These are phyloP conservation scores for Myotisia sp. DNA, from an alignment of 2,329 filamentous ascomycete species.

Conservation along the genomic window DNA sequence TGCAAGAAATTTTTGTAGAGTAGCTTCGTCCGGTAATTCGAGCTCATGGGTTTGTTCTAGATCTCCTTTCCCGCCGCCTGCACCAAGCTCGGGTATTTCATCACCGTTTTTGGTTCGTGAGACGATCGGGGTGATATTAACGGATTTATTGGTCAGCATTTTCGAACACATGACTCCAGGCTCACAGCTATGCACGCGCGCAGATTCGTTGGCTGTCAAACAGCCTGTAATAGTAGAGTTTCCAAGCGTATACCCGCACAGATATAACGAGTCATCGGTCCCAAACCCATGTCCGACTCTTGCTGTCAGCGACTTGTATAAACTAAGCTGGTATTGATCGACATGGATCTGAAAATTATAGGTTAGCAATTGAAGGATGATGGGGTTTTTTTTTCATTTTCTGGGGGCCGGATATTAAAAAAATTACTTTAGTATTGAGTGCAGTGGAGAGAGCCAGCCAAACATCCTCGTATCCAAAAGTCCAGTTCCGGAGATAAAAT, in stretches of 20 bases:
- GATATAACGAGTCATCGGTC: slow-evolving; percentile 47
- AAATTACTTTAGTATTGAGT: slow-evolving; percentile 47
- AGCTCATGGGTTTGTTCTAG: slow-evolving; percentile 54
- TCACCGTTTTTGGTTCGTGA: slow-evolving; percentile 41
- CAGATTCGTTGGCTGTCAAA: slow-evolving; percentile 43
- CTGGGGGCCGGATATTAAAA: too few relatives aligned
- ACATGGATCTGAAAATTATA: slow-evolving; percentile 52
- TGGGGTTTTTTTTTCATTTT: too few relatives aligned
- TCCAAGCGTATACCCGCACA: slow-evolving; percentile 61
- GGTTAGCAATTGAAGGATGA: slow-evolving; percentile 5
- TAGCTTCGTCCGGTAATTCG: slow-evolving; percentile 37
- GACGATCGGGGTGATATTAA: slow-evolving; percentile 68
- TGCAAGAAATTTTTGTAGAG: slow-evolving; percentile 39
- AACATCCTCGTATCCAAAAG: slow-evolving; percentile 84
- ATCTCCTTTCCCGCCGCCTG: slow-evolving; percentile 67
- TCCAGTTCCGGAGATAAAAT: slow-evolving; percentile 82
- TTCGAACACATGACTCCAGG: slow-evolving; percentile 40
- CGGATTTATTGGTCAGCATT: slow-evolving; percentile 37
- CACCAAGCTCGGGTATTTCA: slow-evolving; percentile 57
- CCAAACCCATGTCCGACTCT: slow-evolving; percentile 27
- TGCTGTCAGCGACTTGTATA: slow-evolving; percentile 53
- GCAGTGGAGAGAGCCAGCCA: slow-evolving; percentile 67
- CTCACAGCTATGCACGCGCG: slow-evolving; percentile 75
- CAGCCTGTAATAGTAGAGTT: slow-evolving; percentile 58
- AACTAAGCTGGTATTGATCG: slow-evolving; percentile 59